Conservation (phyloP, 2,329 filamentous ascomycete species). For the Phyllosticta citrichinensis region DNA sequence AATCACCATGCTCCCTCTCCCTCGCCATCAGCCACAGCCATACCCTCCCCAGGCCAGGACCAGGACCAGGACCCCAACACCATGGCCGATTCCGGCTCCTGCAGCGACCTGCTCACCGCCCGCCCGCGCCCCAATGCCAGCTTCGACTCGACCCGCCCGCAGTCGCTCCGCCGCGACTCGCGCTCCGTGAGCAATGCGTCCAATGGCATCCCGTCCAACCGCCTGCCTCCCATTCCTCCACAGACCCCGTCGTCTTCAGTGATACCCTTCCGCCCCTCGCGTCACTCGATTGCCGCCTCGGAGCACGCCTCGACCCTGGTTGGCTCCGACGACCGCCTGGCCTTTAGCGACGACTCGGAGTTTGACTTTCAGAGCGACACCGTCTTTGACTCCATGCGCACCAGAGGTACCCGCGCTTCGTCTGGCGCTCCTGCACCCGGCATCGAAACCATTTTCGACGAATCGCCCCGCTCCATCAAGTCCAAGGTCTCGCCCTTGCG, state of each 20-base stretch:
- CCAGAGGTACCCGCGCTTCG: slow-evolving; percentile 55
- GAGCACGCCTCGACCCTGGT: slow-evolving; percentile 56
- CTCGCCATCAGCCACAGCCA: slow-evolving; percentile 22
- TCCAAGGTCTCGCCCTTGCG: slow-evolving; percentile 36
- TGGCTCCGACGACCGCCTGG: slow-evolving; percentile 58
- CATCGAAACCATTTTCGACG: slow-evolving; percentile 73
- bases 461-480: slow-evolving; percentile 50
- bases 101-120: slow-evolving; percentile 13
- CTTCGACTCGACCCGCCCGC: slow-evolving; percentile 9
- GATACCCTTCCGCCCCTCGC: slow-evolving; percentile 10
- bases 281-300: slow-evolving; percentile 47
- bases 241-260: slow-evolving; percentile 17
- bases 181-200: slow-evolving; percentile 8
- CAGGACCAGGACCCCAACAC: slow-evolving; percentile 8
- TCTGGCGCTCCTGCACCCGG: slow-evolving; percentile 58
- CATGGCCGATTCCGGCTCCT: slow-evolving; percentile 22
- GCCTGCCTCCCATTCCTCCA: slow-evolving; percentile 5
- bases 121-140: slow-evolving; percentile 1
- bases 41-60: neutral
- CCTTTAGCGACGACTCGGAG: slow-evolving; percentile 65
- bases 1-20: neutral
- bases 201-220: slow-evolving; percentile 4
- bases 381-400: slow-evolving; percentile 66
- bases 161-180: slow-evolving; percentile 6
- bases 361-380: slow-evolving; percentile 71